phyloP scores from a whole-genome alignment of 1,284 basidiomycete genomes.

The Erythrobasidium hasegawianum region DNA sequence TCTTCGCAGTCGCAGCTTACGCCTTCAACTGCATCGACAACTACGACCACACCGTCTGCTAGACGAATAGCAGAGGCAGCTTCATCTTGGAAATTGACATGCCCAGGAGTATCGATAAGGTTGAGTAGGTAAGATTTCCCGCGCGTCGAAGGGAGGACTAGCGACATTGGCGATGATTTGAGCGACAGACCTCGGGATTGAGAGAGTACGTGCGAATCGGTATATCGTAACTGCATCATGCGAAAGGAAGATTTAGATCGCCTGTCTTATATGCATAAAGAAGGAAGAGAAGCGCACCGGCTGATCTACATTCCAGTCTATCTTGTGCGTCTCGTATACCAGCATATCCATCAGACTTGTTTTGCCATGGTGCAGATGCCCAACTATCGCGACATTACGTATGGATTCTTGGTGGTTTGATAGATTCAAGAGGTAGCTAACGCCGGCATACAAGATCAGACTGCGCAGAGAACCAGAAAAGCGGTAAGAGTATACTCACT shows the following conservation, averaged over 20 bases:
- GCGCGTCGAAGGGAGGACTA: conserved; percentile 77
- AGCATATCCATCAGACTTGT: conserved; percentile 96
- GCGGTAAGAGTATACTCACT: conserved; percentile 56
- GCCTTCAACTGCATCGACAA: conserved; percentile 93
- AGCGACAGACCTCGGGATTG: conserved; percentile 87
- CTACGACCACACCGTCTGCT: conserved; percentile 88
- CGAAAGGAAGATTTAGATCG: background rate
- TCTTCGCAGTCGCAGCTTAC: conserved; percentile 51
- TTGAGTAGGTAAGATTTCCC: conserved; percentile 94
- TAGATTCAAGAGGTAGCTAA: conserved; percentile 85
- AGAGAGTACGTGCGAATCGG: conserved; percentile 88
- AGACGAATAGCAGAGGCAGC: conserved; percentile 81
- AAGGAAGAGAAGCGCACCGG: conserved; percentile 57
- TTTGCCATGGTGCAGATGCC: conserved; percentile 97
- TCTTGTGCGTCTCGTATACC: conserved; percentile 91
- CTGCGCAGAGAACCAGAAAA: background rate
- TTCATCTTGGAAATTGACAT: conserved; percentile 97
- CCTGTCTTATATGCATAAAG: background rate
- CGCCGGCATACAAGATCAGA: background rate
- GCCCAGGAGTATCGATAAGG: conserved; percentile 94
- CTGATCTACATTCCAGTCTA: conserved; percentile 85
- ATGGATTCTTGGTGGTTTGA: conserved; percentile 91
- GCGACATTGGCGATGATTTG: conserved; percentile 93
- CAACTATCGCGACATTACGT: conserved; percentile 88
- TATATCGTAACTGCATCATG: conserved; percentile 69